Percentiles rank a stretch among this genome's conserved stretches.
Evolutionary conservation across 371 early-diverging fungal species (phyloP).

Genomic region (Apophysomyces ossiformis): DNA sequence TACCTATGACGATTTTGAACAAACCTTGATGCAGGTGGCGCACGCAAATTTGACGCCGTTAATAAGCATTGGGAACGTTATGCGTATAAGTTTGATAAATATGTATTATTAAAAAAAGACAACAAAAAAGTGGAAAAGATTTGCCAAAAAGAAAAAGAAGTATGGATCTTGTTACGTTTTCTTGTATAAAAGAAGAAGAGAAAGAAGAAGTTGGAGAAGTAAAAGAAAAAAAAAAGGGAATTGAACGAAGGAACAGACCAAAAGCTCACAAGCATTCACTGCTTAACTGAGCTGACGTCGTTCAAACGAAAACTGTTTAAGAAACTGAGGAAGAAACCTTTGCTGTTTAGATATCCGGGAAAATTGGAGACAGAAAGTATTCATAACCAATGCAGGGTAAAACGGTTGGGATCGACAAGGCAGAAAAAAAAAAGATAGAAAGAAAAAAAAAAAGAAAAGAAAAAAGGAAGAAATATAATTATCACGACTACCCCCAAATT

Average conservation of each 20-base stretch:
- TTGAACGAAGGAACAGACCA: constrained; percentile 13
- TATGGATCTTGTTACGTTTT: too few species aligned
- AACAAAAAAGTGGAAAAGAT: background rate
- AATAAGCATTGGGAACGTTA: constrained; percentile 18
- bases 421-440: constrained; percentile 1
- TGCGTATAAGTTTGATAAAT: background rate
- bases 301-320: constrained; percentile 3
- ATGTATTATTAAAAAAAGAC: constrained; percentile 17
- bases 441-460: constrained; percentile 4
- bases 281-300: constrained; percentile 11
- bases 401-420: constrained; percentile 5
- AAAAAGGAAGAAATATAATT: background rate
- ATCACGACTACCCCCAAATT: background rate
- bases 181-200: too few species aligned
- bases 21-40: constrained; percentile 40
- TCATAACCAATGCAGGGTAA: constrained; percentile 11
- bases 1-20: constrained; percentile 1
- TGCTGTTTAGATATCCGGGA: background rate
- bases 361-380: background rate
- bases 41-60: constrained; percentile 42
- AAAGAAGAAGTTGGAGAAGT: constrained; percentile 2
- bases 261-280: constrained; percentile 8
- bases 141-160: background rate
- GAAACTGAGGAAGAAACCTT: background rate
- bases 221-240: constrained; percentile 13